Evolutionary conservation across 2,329 filamentous ascomycete genomes (phyloP).

Genomic region (Fusarium burgessii): DNA sequence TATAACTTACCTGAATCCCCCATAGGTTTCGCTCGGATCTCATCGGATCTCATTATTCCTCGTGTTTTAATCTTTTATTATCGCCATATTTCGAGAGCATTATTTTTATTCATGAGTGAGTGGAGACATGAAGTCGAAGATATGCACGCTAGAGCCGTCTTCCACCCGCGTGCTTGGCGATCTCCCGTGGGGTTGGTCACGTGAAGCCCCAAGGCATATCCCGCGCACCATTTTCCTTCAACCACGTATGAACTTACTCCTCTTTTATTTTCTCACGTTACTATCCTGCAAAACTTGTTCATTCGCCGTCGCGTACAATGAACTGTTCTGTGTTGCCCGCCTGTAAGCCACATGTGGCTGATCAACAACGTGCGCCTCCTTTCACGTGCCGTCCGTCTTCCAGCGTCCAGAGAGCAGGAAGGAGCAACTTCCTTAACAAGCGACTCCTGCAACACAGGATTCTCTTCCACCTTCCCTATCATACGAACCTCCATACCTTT

Average conservation of each 20-base stretch:
- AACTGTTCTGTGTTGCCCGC: accelerated
- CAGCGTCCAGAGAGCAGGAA: neutral
- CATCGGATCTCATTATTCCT: neutral
- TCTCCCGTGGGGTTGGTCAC: neutral
- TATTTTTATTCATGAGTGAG: neutral
- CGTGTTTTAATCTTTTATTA: neutral
- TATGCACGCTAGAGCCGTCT: neutral
- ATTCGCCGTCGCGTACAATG: neutral
- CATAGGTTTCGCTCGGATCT: neutral
- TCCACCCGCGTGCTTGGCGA: neutral
- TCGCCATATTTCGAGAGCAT: neutral
- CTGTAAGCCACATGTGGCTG: neutral
- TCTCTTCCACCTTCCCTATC: neutral
- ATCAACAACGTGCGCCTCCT: neutral
- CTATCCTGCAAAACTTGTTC: accelerated
- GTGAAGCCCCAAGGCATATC: neutral
- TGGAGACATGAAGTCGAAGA: neutral
- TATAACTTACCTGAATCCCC: neutral
- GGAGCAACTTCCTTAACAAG: neutral
- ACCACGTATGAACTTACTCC: neutral
- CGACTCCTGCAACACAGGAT: neutral
- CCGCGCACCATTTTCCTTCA: neutral
- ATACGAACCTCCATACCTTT: neutral
- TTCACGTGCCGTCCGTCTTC: accelerated
- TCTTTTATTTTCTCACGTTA: neutral